A percentile compares a stretch with the other conserved stretches of the same genome.
Conservation (phyloP, 306 rosid genomes). For the Gillenia trifoliata region DNA sequence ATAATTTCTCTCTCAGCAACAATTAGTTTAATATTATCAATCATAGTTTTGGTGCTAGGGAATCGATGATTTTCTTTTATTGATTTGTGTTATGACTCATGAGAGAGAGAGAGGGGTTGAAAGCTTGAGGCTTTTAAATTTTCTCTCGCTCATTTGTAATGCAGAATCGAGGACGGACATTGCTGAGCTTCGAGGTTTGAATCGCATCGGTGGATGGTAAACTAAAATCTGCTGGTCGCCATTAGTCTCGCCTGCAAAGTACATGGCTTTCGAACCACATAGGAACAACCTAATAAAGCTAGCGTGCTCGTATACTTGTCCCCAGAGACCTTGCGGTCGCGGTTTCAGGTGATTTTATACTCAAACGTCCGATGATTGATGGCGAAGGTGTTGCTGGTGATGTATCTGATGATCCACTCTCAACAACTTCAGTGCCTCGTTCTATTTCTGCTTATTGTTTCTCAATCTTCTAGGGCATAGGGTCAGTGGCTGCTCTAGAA, state of each 20-base stretch:
- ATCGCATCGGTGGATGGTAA: slow-evolving; percentile 42
- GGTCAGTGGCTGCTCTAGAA: too few relatives aligned
- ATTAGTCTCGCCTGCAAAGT: slow-evolving; percentile 69
- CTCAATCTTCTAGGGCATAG: too few relatives aligned
- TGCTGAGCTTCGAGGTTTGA: slow-evolving; percentile 50
- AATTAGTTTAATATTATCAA: background rate
- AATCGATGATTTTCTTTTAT: background rate
- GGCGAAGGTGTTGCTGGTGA: background rate
- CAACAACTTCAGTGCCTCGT: background rate
- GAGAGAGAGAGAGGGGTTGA: too few relatives aligned
- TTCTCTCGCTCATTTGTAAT: background rate
- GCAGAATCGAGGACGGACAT: slow-evolving; percentile 75
- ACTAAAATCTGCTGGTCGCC: slow-evolving; percentile 71
- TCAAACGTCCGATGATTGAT: slow-evolving; percentile 27
- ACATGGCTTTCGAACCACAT: slow-evolving; percentile 74
- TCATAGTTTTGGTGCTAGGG: background rate
- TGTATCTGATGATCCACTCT: background rate
- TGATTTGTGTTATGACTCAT: background rate
- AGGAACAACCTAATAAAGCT: slow-evolving; percentile 63
- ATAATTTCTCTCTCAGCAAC: background rate
- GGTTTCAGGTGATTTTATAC: slow-evolving; percentile 48
- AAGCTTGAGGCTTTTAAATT: background rate
- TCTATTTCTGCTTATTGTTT: slow-evolving; percentile 18
- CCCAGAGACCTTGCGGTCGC: slow-evolving; percentile 37
- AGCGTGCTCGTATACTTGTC: slow-evolving; percentile 41